phyloP scores from a whole-genome alignment of 805 yeast species.

The Ogataea paraovalis region DNA sequence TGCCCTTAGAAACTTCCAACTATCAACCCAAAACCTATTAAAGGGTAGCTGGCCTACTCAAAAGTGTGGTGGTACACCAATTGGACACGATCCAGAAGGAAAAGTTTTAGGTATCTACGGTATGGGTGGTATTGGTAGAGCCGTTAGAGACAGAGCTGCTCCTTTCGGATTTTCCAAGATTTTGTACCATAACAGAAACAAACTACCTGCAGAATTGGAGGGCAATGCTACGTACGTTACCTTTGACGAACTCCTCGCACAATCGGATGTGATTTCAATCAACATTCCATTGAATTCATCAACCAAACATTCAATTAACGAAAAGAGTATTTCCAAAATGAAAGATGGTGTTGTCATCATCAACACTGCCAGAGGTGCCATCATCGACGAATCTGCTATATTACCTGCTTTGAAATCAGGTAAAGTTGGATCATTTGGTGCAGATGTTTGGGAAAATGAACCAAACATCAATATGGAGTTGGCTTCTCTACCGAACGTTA shows the following conservation, averaged over 20 bases:
- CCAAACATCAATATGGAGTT: constrained; percentile 68
- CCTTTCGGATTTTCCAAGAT: constrained; percentile 76
- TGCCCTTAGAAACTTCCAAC: constrained; percentile 56
- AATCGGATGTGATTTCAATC: constrained; percentile 68
- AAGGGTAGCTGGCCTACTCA: constrained; percentile 58
- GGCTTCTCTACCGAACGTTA: constrained; percentile 59
- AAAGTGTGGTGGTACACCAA: constrained; percentile 49
- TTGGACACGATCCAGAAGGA: constrained; percentile 74
- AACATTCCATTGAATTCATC: constrained; percentile 71
- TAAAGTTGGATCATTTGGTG: constrained; percentile 61
- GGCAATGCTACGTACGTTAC: constrained; percentile 66
- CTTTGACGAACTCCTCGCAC: constrained; percentile 60
- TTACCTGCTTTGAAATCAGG: constrained; percentile 55
- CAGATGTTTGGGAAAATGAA: constrained; percentile 75
- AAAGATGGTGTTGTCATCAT: constrained; percentile 75
- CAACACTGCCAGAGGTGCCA: constrained; percentile 88
- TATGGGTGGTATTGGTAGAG: constrained; percentile 87
- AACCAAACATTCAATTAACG: constrained; percentile 68
- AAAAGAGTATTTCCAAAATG: constrained; percentile 58
- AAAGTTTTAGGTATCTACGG: constrained; percentile 79
- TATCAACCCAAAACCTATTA: constrained; percentile 49
- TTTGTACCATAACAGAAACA: constrained; percentile 66
- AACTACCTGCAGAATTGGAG: constrained; percentile 59
- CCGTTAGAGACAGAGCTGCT: constrained; percentile 62
- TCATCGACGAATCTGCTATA: constrained; percentile 63